Evolutionary conservation across 495 filamentous ascomycete species (phyloP).

Genomic region (Aspergillus campestris): DNA sequence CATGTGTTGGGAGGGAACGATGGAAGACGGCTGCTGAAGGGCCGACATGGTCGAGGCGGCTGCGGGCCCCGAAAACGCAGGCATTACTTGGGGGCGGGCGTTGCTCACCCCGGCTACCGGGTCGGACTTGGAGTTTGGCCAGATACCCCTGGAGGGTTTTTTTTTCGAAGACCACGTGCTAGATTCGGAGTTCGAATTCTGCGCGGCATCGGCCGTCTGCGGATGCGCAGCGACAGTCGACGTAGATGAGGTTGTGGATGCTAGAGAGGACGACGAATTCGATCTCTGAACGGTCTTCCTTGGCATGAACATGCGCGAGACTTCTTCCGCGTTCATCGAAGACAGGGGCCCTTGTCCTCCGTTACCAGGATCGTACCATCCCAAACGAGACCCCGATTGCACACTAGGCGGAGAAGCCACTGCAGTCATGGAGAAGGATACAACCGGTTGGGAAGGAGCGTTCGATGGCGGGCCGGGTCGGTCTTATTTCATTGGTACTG

Average conservation of each 20-base stretch:
- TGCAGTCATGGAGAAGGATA: constrained; percentile 76
- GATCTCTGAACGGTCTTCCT: constrained; percentile 77
- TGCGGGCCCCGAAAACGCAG: constrained; percentile 58
- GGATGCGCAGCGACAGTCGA: constrained; percentile 35
- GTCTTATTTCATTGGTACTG: constrained; percentile 16
- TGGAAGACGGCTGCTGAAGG: constrained; percentile 64
- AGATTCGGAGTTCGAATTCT: constrained; percentile 32
- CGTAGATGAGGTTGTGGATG: constrained; percentile 47
- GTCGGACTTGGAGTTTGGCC: constrained; percentile 64
- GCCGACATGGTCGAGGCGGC: constrained; percentile 60
- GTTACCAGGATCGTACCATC: constrained; percentile 56
- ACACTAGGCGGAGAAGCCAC: constrained; percentile 91
- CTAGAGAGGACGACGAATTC: constrained; percentile 80
- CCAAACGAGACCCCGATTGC: constrained; percentile 57
- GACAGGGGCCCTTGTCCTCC: constrained; percentile 65
- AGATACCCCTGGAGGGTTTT: constrained; percentile 60
- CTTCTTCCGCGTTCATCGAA: constrained; percentile 79
- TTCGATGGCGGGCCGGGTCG: constrained; percentile 2
- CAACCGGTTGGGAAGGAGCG: constrained; percentile 10
- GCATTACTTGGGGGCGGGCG: constrained; percentile 52
- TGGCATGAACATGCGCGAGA: constrained; percentile 78
- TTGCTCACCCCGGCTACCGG: constrained; percentile 55
- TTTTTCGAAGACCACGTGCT: constrained; percentile 53
- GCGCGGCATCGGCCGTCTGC: constrained; percentile 43
- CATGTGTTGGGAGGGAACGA: constrained; percentile 66